A percentile compares a stretch with the other conserved stretches of the same genome.
phyloP scores from a whole-genome alignment of 495 filamentous ascomycete species.

The Tuber melanosporum region DNA sequence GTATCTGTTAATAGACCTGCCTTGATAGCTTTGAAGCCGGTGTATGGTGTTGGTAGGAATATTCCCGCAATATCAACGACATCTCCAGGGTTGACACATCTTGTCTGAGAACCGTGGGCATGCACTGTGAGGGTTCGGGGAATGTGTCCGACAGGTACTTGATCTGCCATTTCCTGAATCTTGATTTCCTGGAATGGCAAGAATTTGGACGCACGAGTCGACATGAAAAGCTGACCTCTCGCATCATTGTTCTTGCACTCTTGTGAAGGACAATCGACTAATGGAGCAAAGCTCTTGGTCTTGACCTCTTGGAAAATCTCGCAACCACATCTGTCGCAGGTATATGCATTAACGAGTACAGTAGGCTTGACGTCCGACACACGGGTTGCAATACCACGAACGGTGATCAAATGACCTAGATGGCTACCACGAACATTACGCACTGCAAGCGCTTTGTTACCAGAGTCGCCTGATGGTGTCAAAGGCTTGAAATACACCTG shows the following conservation, averaged over 20 bases:
- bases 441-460: slow-evolving; percentile 79
- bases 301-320: slow-evolving; percentile 97
- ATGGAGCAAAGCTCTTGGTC: slow-evolving; percentile 79
- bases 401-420: slow-evolving; percentile 84
- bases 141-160: slow-evolving; percentile 96
- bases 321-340: slow-evolving; percentile 89
- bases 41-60: slow-evolving; percentile 95
- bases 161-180: slow-evolving; percentile 96
- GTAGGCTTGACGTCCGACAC: slow-evolving; percentile 97
- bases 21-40: slow-evolving; percentile 92
- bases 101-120: slow-evolving; percentile 76
- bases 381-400: slow-evolving; percentile 87
- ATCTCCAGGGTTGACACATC: slow-evolving; percentile 87
- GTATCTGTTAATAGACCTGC: slow-evolving; percentile 94
- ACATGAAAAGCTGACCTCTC: slow-evolving; percentile 87
- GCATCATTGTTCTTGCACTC: slow-evolving; percentile 87
- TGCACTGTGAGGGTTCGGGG: slow-evolving; percentile 81
- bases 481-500: slow-evolving; percentile 91
- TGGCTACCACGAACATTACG: slow-evolving; percentile 88
- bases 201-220: slow-evolving; percentile 92
- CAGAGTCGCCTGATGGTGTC: slow-evolving; percentile 59
- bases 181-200: slow-evolving; percentile 97
- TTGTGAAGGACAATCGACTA: slow-evolving; percentile 74
- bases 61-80: slow-evolving; percentile 88
- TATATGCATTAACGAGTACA: slow-evolving; percentile 94